Evolutionary conservation across 2,329 filamentous ascomycete genomes (phyloP), one percentile per base, ranked within the genome.

Genomic region (Plectosphaerella cucumerina): DNA sequence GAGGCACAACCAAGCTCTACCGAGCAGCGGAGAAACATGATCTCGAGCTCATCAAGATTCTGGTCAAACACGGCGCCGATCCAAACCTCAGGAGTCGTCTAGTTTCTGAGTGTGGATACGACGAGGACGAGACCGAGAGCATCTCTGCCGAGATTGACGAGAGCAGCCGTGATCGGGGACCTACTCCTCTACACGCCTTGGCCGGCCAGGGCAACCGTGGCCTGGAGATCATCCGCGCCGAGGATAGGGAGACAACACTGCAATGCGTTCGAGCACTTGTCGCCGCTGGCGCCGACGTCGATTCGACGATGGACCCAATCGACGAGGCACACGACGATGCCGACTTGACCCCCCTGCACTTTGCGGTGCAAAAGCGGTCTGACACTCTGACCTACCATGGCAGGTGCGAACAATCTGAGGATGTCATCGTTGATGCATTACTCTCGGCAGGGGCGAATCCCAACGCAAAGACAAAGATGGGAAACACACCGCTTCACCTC

Each of bases 11-110:
- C 10, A 42, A 42, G 12, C 47, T 52, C 2, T 48, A 44, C 17
- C n/a, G n/a, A 14, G 49, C 50, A 15, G 44, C 46, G 14, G 9
- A 18, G 15, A 22, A 12, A 4, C 17, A 20, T 2, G 35, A 47
- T 12, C 21, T 51, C 4, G 22, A 52, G 3, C 46, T 46, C 1
- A 35, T 50, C 6, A 21, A 50, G 9, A 4, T 58, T 15, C 49
- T 66, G 6, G n/a, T 65, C 2, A 45, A 57, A 5, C 50, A 55
- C 3, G 62, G 60, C 6, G 61, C 58, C 3, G 55, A 66, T 33
- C 46, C 50, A 14, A 50, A 23, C 4, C 48, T 43, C 6, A 31
- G 31, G 21, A 6, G 42, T 20, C 39, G 18, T 18, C 39, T n/a
- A 39, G 8, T 15, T 39, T 34, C 60, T 4, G 62, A 60, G 21